Evolutionary conservation across 1,139 yeast genomes (phyloP).

Genomic region (Scheffersomyces cryptocercus): DNA sequence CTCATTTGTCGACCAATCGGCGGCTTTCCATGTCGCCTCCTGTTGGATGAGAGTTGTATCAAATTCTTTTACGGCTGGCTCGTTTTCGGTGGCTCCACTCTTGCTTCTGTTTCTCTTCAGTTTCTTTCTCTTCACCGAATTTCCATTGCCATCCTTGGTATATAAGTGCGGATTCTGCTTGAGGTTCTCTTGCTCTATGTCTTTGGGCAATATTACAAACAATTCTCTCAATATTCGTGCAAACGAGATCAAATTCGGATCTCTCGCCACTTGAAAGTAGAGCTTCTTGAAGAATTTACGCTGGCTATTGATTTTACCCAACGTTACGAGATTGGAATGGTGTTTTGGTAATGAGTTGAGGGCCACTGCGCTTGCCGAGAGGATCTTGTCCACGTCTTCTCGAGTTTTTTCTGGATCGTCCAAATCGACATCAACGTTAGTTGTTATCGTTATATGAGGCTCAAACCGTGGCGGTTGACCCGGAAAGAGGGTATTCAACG

Average conservation of each 20-base stretch:
- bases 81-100: constrained; percentile 3
- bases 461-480: constrained; percentile 65
- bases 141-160: constrained; percentile 37
- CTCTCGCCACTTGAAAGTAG: constrained; percentile 54
- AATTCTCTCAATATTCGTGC: constrained; percentile 72
- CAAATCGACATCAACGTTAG: constrained; percentile 51
- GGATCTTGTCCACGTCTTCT: constrained; percentile 59
- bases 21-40: constrained; percentile 39
- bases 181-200: constrained; percentile 36
- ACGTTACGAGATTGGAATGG: constrained; percentile 37
- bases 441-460: constrained; percentile 78
- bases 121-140: constrained; percentile 25
- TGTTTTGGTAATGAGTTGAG: constrained; percentile 46
- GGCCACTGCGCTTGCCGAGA: constrained; percentile 70
- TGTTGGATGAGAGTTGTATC: constrained; percentile 25
- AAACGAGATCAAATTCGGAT: constrained; percentile 62
- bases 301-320: constrained; percentile 41
- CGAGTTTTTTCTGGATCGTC: constrained; percentile 39
- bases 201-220: constrained; percentile 52
- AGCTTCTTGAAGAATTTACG: constrained; percentile 47
- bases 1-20: constrained; percentile 57
- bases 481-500: constrained; percentile 69
- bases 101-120: constrained; percentile 20
- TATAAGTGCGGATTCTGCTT: constrained; percentile 43
- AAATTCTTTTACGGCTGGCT: constrained; percentile 17